phyloP scores from a whole-genome alignment of 371 early-diverging fungal genomes.

The Scutellospora calospora region DNA sequence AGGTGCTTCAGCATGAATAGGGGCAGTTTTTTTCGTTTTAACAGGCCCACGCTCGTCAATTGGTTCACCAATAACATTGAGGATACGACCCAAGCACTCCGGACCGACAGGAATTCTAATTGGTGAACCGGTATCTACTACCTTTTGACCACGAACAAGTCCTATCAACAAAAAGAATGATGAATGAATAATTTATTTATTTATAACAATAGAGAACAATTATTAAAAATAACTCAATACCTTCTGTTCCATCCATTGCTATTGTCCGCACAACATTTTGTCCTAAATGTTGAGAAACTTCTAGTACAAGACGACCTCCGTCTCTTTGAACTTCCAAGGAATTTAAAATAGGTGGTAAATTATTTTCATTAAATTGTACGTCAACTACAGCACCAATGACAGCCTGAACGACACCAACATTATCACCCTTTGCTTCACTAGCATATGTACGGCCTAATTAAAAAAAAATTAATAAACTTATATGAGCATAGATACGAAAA shows the following conservation, averaged over 20 bases:
- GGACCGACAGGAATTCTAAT: slow-evolving; percentile 95
- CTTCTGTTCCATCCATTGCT: slow-evolving; percentile 95
- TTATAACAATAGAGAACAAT: background rate
- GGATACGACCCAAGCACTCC: slow-evolving; percentile 96
- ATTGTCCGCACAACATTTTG: slow-evolving; percentile 98
- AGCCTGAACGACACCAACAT: slow-evolving; percentile 74
- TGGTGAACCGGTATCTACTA: slow-evolving; percentile 93
- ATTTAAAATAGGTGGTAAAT: slow-evolving; percentile 95
- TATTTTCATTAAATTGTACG: slow-evolving; percentile 94
- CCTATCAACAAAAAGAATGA: slow-evolving; percentile 59
- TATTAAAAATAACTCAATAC: background rate
- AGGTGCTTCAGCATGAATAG: slow-evolving; percentile 96
- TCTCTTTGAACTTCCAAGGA: slow-evolving; percentile 94
- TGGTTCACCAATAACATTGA: slow-evolving; percentile 98
- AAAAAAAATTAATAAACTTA: background rate
- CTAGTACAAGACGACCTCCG: slow-evolving; percentile 91
- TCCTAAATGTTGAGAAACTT: slow-evolving; percentile 94
- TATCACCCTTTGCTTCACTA: slow-evolving; percentile 47
- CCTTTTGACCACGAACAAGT: slow-evolving; percentile 96
- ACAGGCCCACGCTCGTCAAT: slow-evolving; percentile 98
- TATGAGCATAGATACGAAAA: background rate
- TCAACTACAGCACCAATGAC: slow-evolving; percentile 99
- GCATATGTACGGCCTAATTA: slow-evolving; percentile 54
- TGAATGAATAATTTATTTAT: background rate
- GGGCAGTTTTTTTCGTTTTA: slow-evolving; percentile 83